These are phyloP conservation scores for Primulina eburnea DNA, from an alignment of 257 asterid species.

Conservation along the genomic window DNA sequence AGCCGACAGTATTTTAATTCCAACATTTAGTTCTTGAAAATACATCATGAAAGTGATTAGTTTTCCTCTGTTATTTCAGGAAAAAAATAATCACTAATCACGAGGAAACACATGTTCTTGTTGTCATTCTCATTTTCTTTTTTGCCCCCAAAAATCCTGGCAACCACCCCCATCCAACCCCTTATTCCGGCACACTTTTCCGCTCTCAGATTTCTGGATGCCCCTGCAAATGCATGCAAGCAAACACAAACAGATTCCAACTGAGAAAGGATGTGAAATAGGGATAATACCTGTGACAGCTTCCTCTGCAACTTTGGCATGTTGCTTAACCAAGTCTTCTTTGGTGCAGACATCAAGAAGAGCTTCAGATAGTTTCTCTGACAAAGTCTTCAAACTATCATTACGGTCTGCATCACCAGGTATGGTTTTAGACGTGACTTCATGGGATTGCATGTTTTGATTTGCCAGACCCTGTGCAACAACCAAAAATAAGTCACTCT, in stretches of 20 bases:
- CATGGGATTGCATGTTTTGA: slow-evolving; percentile 64
- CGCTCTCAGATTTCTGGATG: no score
- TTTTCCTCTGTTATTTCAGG: no score
- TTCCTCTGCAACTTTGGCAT: slow-evolving; percentile 92
- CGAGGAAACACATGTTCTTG: no score
- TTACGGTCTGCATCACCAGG: slow-evolving; percentile 40
- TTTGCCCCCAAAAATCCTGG: no score
- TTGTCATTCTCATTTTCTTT: no score
- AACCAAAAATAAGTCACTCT: slow-evolving; percentile 11
- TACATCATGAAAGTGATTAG: no score
- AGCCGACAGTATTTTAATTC: no score
- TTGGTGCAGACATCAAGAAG: slow-evolving; percentile 59
- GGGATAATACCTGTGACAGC: slow-evolving; percentile 76
- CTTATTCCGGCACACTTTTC: no score
- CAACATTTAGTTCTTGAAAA: no score
- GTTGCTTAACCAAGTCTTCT: slow-evolving; percentile 90
- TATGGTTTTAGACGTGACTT: slow-evolving; percentile 71
- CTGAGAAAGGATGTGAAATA: slow-evolving; percentile 12
- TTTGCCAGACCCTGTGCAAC: slow-evolving; percentile 47
- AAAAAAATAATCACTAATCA: no score
- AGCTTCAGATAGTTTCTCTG: slow-evolving; percentile 73
- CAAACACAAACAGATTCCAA: background rate
- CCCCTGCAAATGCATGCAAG: no score
- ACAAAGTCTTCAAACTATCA: slow-evolving; percentile 47
- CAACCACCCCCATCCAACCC: no score